phyloP scores from a whole-genome alignment of 2,329 filamentous ascomycete genomes.

The Apiospora aurea region DNA sequence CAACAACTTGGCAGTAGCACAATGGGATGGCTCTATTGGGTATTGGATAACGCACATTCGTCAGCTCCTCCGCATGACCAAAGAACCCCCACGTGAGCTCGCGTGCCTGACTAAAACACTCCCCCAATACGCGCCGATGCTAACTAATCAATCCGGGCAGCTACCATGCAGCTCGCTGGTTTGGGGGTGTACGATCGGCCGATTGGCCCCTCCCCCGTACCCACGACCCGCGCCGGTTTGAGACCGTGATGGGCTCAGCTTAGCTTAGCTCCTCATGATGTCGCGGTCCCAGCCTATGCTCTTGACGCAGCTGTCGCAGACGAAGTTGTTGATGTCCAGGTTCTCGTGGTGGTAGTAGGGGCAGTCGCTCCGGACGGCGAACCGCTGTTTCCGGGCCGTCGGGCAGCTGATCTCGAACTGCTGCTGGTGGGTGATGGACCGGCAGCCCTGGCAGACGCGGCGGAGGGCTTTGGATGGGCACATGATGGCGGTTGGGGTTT shows the following conservation, averaged over 20 bases:
- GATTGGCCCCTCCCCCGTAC: too few relatives aligned
- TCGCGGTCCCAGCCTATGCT: constrained; percentile 25
- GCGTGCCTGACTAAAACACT: not conserved
- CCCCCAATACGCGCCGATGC: not conserved
- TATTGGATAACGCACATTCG: not conserved
- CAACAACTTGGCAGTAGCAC: not conserved
- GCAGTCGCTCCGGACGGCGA: constrained; percentile 26
- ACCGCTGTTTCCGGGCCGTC: constrained; percentile 25
- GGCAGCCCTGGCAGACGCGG: constrained; percentile 29
- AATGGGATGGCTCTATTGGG: not conserved
- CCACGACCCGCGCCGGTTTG: too few relatives aligned
- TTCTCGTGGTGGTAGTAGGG: constrained; percentile 27
- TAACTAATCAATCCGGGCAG: not conserved
- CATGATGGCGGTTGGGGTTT: constrained; percentile 12
- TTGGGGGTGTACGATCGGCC: not conserved
- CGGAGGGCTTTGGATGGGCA: constrained; percentile 29
- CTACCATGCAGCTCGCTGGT: not conserved
- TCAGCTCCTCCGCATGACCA: not conserved
- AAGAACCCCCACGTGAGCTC: not conserved
- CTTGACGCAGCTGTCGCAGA: constrained; percentile 28
- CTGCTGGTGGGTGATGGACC: constrained; percentile 24
- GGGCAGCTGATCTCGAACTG: constrained; percentile 27
- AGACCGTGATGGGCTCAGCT: too few relatives aligned
- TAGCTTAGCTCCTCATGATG: constrained; percentile 16
- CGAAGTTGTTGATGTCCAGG: constrained; percentile 25